Evolutionary conservation across 371 early-diverging fungal genomes (phyloP).

Genomic region (Choanephora cucurbitarum): DNA sequence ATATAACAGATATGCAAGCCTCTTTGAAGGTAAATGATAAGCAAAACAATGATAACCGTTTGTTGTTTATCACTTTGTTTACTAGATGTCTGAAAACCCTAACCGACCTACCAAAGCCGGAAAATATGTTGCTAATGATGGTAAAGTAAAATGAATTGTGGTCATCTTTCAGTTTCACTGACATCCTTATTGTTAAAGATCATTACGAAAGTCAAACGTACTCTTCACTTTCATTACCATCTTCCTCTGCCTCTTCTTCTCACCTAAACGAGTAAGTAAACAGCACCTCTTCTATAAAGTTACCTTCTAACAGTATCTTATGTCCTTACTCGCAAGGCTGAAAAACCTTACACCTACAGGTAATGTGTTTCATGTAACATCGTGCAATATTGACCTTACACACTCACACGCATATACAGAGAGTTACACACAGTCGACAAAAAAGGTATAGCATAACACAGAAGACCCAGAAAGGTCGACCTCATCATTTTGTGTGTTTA

Average conservation of each 20-base stretch:
- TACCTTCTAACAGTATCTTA: not conserved
- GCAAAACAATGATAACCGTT: not conserved
- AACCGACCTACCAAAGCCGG: slow-evolving; percentile 20
- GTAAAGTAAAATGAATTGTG: too few species aligned
- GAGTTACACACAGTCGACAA: not conserved
- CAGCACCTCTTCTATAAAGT: not conserved
- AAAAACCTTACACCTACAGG: not conserved
- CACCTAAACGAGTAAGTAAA: not conserved
- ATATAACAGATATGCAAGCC: not conserved
- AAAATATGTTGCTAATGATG: not conserved
- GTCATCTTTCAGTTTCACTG: not conserved
- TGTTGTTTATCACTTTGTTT: too few species aligned
- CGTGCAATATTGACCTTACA: not conserved
- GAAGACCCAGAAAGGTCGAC: not conserved
- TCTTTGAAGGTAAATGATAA: slow-evolving; percentile 6
- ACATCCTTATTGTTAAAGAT: not conserved
- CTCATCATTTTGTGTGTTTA: not conserved
- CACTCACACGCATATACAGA: not conserved
- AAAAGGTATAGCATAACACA: not conserved
- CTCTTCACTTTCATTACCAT: too few species aligned
- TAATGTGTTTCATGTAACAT: not conserved
- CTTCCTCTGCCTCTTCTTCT: too few species aligned
- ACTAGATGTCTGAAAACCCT: slow-evolving; percentile 28
- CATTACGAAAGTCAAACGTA: too few species aligned
- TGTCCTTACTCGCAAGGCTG: not conserved